Base-by-base conservation (phyloP, 2,329 filamentous ascomycete species). In the Boeremia lycopersici region DNA sequence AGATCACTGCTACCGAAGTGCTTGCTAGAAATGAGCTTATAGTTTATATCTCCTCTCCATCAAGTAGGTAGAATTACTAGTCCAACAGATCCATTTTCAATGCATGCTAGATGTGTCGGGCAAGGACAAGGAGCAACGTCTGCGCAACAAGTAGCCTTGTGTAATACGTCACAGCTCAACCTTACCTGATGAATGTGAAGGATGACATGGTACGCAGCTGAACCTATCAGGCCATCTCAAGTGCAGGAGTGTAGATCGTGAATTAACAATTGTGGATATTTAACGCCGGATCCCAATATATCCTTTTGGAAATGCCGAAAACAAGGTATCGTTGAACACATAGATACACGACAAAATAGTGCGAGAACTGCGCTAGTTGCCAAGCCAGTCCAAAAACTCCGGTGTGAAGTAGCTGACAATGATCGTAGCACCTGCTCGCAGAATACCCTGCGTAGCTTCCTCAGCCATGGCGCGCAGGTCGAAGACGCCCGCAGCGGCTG, bases 371-470 rank as follows among this genome's bases (percentile, higher is more conserved):
- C 33, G 6, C 56, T 60, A 74, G 48, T 71, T 74, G 47, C 60
- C 64, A 61, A 88, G 71, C 86, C 86, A 88, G 56, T 87, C 84
- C 61, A 88, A 65, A 61, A 88, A 87, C 43, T 88, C 90, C 0
- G 95, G 95, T 0, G 90, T 93, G 70, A 98, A 98, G 77, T 99
- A 99, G 76, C 86, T 95, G 67, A 98, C 85, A 38, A 99, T 84
- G 69, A 99, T 98, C 0, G 89, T 93, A 6, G 95, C 95, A 38
- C 95, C 95, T 8, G 95, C 95, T 64, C 95, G 84, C 56, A 99
- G 78, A 60, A 99, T 98, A 23, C 93, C 91, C 76, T 98, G 91
- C 0, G 91, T 96, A 55, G 90, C 89, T 80, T 99, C 95, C 66
- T 96, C 93, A 0, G 91, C 95, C 90, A 97, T 97, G 4, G 88